Evolutionary conservation across 139 green algal species (phyloP).

Genomic region (Tetradesmus lagerheimii): DNA sequence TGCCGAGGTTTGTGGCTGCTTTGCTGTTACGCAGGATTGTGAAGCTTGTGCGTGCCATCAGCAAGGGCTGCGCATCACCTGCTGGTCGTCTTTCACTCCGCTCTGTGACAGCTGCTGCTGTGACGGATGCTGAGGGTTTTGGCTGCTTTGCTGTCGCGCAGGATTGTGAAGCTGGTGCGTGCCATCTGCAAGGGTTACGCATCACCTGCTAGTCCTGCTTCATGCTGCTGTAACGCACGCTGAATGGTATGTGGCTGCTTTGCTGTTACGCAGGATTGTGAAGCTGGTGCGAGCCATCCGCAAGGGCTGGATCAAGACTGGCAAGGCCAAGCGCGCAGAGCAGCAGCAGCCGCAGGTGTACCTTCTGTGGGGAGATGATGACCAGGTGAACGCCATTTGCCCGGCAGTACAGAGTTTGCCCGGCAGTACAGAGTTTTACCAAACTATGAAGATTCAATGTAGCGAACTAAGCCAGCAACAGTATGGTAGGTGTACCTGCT

Average conservation of each 20-base stretch:
- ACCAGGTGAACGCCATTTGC: too few species aligned
- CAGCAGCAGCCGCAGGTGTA: conserved; percentile 74
- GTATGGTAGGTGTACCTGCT: not conserved
- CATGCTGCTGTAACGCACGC: too few species aligned
- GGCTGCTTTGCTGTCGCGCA: too few species aligned
- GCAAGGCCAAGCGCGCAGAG: conserved; percentile 47
- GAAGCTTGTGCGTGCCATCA: conserved; percentile 86
- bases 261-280: conserved; percentile 60
- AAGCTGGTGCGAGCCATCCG: conserved; percentile 89
- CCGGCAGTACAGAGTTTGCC: too few species aligned
- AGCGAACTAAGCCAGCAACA: not conserved
- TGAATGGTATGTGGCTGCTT: not conserved
- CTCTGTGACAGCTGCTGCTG: not conserved
- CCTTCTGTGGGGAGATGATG: conserved; percentile 95
- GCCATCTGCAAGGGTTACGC: too few species aligned
- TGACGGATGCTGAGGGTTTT: not conserved
- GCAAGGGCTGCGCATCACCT: conserved; percentile 96
- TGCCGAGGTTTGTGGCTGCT: not conserved
- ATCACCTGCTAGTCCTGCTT: too few species aligned
- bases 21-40: conserved; percentile 60
- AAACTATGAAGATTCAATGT: too few species aligned
- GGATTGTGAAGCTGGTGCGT: too few species aligned
- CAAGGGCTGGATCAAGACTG: conserved; percentile 91
- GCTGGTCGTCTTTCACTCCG: too few species aligned
- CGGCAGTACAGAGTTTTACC: too few species aligned